Evolutionary conservation across 2,329 filamentous ascomycete species (phyloP), one percentile per base, ranked within the genome.

Genomic region (Diaporthe capsici): DNA sequence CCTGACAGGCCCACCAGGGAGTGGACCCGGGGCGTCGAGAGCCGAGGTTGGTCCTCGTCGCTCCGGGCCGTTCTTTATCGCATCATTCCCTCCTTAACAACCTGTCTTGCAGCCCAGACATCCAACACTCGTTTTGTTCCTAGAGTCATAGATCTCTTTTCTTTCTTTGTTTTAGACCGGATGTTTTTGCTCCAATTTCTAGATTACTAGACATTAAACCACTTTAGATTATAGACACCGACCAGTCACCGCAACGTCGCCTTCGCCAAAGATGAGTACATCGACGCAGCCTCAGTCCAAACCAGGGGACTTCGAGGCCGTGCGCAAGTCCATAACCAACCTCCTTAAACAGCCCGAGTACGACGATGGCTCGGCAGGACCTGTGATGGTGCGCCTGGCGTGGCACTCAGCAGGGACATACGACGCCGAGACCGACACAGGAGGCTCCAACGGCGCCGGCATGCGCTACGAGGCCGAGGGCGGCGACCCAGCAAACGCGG

Each of bases 401-500:
- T 93, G 90, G 90, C 91, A 93, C 83, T 89, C 89, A n/a, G 84
- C 91, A 1, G 91, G 91, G 39, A 93, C 91, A 7, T 93, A 92
- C 82, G 89, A 91, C 80, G 83, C 84, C 42, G 85, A 86, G 73
- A 89, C 89, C 73, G 88, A 91, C 80, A 93, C 91, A 0, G 91
- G 91, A 49, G 91, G 91, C 51, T 90, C 87, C 37, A 93, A 93
- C 81, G 91, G 91, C 76, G 91, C 91, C 0, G 91, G 90, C 25
- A 93, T 93, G 91, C 87, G 91, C 47, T 93, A 92, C 81, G 90
- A 92, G 83, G 84, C 86, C 34, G 91, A 92, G 84, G 90, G 90
- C 75, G 91, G 90, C 76, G 91, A 93, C 80, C 90, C 91, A 6
- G 90, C 91, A 74, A 93, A 93, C 82, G 90, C 91, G 5, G 91